Percentiles rank a stretch among this genome's conserved stretches.
Evolutionary conservation across 306 rosid species (phyloP).

Genomic region (Dalbergia cochinchinensis): DNA sequence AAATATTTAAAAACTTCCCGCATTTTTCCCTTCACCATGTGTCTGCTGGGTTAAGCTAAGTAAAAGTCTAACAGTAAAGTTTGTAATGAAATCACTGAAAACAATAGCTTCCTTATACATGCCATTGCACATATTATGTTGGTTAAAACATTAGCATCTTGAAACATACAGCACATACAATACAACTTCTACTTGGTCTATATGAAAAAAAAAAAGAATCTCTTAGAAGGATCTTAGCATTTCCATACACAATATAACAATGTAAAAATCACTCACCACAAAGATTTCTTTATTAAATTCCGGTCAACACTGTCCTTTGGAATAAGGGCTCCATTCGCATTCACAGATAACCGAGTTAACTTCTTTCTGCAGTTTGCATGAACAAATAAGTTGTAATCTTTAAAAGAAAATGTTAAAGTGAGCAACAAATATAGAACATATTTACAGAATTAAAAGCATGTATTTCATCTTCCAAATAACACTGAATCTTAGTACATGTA

Average conservation of each 20-base stretch:
- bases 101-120: not conserved
- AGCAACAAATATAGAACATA: not conserved
- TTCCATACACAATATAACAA: conserved; percentile 24
- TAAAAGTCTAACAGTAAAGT: not conserved
- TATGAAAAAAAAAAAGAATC: not conserved
- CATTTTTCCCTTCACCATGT: not conserved
- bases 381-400: conserved; percentile 24
- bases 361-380: conserved; percentile 74
- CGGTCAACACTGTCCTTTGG: conserved; percentile 76
- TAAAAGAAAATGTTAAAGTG: conserved; percentile 14
- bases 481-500: not conserved
- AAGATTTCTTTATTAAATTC: conserved; percentile 72
- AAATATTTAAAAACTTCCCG: not conserved
- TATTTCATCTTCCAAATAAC: conserved; percentile 20
- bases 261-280: conserved; percentile 68
- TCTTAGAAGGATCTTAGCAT: conserved; percentile 2
- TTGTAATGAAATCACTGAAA: not conserved
- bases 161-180: not conserved
- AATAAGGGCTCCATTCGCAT: conserved; percentile 81
- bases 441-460: conserved; percentile 32
- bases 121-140: conserved; percentile 2
- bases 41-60: not conserved
- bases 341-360: conserved; percentile 78
- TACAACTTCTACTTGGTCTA: conserved; percentile 20
- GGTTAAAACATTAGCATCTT: conserved; percentile 7